phyloP scores from a whole-genome alignment of 2,329 filamentous ascomycete genomes.

The Neopestalotiopsis rosae region DNA sequence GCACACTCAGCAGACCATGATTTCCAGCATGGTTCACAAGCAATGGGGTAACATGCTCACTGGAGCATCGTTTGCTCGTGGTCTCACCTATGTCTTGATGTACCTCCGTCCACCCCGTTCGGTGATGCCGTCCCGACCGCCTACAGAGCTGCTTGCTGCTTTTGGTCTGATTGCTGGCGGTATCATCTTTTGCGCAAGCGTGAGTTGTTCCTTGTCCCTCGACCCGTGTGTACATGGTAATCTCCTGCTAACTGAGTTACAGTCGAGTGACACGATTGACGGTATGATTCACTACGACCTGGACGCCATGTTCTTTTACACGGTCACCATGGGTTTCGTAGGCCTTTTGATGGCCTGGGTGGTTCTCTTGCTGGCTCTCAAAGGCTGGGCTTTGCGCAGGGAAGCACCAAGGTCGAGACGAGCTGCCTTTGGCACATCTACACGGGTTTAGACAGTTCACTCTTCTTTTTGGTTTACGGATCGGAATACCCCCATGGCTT shows the following conservation, averaged over 20 bases:
- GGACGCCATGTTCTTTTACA: constrained; percentile 94
- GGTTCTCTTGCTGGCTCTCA: constrained; percentile 78
- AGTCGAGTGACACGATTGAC: constrained; percentile 77
- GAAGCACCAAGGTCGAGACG: constrained; percentile 38
- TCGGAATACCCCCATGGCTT: not conserved
- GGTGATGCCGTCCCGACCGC: constrained; percentile 80
- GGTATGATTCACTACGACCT: constrained; percentile 79
- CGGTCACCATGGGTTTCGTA: constrained; percentile 82
- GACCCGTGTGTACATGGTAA: not conserved
- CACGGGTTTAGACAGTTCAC: constrained; percentile 1
- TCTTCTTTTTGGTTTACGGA: not conserved
- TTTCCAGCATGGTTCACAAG: constrained; percentile 89
- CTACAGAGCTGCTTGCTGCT: constrained; percentile 84
- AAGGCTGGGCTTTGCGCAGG: constrained; percentile 77
- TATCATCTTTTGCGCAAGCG: constrained; percentile 90
- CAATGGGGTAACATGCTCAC: constrained; percentile 91
- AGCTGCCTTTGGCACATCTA: constrained; percentile 20
- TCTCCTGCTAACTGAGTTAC: constrained; percentile 22
- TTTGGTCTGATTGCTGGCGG: constrained; percentile 91
- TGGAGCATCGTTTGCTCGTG: constrained; percentile 79
- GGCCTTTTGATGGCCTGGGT: constrained; percentile 87
- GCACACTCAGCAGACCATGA: constrained; percentile 83
- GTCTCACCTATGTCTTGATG: constrained; percentile 77
- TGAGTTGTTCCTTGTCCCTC: constrained; percentile 49
- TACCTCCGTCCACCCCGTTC: constrained; percentile 84